Evolutionary conservation across 495 filamentous ascomycete species (phyloP), one percentile per base, ranked within the genome.

Genomic region (Xanthoparmelia taractica): DNA sequence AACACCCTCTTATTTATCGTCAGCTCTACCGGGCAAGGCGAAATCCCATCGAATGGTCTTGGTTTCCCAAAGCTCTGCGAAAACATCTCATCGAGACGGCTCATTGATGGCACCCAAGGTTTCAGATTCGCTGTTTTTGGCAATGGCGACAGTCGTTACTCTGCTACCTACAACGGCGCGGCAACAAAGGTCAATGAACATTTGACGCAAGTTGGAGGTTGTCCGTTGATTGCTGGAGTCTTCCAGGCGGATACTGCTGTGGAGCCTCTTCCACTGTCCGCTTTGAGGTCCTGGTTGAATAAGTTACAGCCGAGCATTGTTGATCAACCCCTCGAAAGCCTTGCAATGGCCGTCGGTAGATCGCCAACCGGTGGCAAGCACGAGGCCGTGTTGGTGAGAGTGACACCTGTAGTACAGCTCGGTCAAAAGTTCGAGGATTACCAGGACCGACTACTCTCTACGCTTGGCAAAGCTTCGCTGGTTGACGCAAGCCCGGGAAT

Each of bases 101-200:
- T 57, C n/a, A 31, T 23, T 5, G 6, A 33, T 54, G n/a, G n/a
- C 23, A 38, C 20, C 38, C n/a, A 56, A 4, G 29, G 15, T 37
- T 61, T 64, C 29, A 57, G 48, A 34, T 72, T 61, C 50, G 63
- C 61, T 7, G 31, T 72, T 20, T 72, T 69, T 43, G 70, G 69
- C 17, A 70, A 70, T 45, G 70, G 70, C 11, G 70, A 72, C 56
- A 71, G 67, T 61, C 60, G 64, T n/a, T 72, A 71, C 31, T 43
- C 57, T 43, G 61, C 41, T 52, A 70, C 69, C 8, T 72, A 64
- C 61, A 72, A 72, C 33, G 64, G 57, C 4, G 69, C 70, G 1
- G 70, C 70, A 17, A n/a, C 11, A 15, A 58, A 38, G 12, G 33
- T 70, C 18, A 25, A 66, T 29, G 38, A 48, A 17, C 40, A 48